phyloP scores from a whole-genome alignment of 228 moss, liverwort and hornwort species.

The Sphagnum fallax region DNA sequence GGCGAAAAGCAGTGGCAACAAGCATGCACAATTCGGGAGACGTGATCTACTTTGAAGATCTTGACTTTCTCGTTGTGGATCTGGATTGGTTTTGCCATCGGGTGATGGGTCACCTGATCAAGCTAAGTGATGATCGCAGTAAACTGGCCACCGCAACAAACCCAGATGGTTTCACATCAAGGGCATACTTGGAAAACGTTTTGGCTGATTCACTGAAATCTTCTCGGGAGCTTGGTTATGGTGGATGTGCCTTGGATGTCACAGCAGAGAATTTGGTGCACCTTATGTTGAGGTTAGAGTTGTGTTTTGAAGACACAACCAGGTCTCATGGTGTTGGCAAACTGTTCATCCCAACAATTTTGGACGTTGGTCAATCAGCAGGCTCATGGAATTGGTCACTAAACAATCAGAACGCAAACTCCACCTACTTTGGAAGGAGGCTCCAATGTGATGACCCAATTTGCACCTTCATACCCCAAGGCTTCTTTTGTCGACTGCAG shows the following conservation, averaged over 20 bases:
- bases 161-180: not conserved
- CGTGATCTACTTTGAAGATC: constrained; percentile 6
- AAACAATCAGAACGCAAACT: not conserved
- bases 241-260: not conserved
- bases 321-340: not conserved
- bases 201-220: too few relatives aligned
- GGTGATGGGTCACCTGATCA: not conserved
- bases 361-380: not conserved
- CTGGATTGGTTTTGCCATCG: constrained; percentile 3
- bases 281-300: constrained; percentile 1
- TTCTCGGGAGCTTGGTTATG: too few relatives aligned
- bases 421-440: not conserved
- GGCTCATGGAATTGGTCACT: not conserved
- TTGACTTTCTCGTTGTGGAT: constrained; percentile 4
- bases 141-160: not conserved
- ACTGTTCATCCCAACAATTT: not conserved
- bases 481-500: not conserved
- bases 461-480: not conserved
- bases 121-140: not conserved
- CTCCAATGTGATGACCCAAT: not conserved
- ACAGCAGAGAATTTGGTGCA: not conserved
- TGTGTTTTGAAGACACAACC: not conserved
- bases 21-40: constrained; percentile 1
- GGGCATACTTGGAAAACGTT: not conserved
- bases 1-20: not conserved